A percentile compares a stretch with the other conserved stretches of the same genome.
Conservation (phyloP, 2,329 filamentous ascomycete genomes). For the Dactylella cylindrospora region DNA sequence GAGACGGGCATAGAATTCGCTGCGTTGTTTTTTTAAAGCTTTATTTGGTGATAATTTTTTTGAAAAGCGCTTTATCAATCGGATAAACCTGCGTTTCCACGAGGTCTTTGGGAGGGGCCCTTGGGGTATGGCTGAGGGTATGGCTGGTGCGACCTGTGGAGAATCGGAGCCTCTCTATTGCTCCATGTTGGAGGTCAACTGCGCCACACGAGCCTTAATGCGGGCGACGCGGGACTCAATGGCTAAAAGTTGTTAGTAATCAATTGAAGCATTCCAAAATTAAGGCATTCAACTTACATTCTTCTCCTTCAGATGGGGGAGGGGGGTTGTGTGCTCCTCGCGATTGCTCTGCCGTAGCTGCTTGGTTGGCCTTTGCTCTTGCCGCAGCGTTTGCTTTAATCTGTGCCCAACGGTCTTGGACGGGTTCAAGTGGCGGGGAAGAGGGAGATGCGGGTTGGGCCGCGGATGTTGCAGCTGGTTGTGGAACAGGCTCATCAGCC, state of each 20-base stretch:
- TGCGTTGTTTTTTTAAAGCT: conserved; percentile 1
- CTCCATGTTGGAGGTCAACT: conserved; percentile 85
- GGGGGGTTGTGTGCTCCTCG: conserved; percentile 65
- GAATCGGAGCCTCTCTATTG: conserved; percentile 40
- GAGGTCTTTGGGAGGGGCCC: conserved; percentile 5
- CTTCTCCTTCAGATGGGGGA: conserved; percentile 79
- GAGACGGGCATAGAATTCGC: conserved; percentile 19
- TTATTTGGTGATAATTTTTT: too few relatives aligned
- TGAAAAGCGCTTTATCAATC: conserved; percentile 14
- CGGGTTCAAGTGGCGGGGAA: conserved; percentile 51
- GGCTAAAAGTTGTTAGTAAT: conserved; percentile 58
- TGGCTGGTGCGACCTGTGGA: too few relatives aligned
- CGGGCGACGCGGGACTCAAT: conserved; percentile 95
- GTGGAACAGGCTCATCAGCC: conserved; percentile 12
- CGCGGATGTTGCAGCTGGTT: background rate
- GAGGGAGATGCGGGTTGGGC: conserved; percentile 22
- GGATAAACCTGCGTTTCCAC: conserved; percentile 2
- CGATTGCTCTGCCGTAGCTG: conserved; percentile 48
- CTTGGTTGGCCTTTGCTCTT: conserved; percentile 65
- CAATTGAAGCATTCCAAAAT: background rate
- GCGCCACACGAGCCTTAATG: conserved; percentile 95
- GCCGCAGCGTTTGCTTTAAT: conserved; percentile 93
- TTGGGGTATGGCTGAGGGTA: too few relatives aligned
- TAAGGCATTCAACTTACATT: conserved; percentile 66
- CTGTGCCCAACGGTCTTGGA: conserved; percentile 86